Base-by-base conservation (phyloP, 768 basidiomycete genomes). In the Rhizopogon vesiculosus region DNA sequence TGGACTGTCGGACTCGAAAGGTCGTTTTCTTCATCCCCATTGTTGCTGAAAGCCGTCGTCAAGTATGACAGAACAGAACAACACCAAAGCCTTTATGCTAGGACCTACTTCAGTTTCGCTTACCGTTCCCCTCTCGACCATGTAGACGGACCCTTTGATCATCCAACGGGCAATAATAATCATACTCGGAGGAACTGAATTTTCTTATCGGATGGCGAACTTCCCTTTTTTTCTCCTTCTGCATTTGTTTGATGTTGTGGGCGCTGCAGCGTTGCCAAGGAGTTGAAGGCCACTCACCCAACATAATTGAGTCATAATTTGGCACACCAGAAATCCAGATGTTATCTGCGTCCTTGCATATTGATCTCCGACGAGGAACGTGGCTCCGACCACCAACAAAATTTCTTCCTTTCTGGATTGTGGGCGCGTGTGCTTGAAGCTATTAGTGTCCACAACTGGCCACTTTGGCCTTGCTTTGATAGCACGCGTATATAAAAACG, bases 401-500 rank as follows among this genome's bases (percentile, higher is more conserved):
- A 28, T 4, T 38, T 48, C 3, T 40, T 28, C 22, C 22, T 46
- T 52, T 52, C 44, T 10, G 19, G 31, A 52, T 9, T 42, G 25
- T 53, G 45, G 31, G 28, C 31, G 45, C 3, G 25, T 49, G 16
- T 22, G 39, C 42, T 53, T 29, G 25, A 45, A 42, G 7, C 25
- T 45, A 46, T 50, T 51, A 51, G 19, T 54, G 54, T 42, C 42
- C 48, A 49, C 53, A 55, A 42, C 28, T 38, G 19, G 33, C 50
- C 43, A 55, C 55, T 59, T 58, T 58, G 57, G 42, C 57, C 31
- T 46, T 46, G 57, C 57, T 58, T 58, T 51, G 48, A 51, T 38
- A 25, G 5, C 40, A 13, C 28, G 28, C 50, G 28, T 59, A 59
- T 33, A 59, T 38, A 56, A 54, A 38, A 12, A 51, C 31, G 40